Evolutionary conservation across 208 protist genomes (phyloP), one percentile per base, ranked within the genome.

Genomic region (Entamoeba histolytica): DNA sequence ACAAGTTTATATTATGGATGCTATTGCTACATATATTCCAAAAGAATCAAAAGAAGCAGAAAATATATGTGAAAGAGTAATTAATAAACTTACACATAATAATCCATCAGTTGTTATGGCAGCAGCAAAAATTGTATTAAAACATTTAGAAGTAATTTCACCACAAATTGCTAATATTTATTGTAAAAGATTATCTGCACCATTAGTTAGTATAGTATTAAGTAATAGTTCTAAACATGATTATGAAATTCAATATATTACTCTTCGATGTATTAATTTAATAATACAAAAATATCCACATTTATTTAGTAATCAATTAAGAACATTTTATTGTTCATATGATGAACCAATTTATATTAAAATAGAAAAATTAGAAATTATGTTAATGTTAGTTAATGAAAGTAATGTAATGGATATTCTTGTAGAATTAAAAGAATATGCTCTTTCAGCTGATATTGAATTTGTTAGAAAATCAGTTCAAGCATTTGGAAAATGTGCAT

Each of bases 1-100:
- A 12, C 98, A 99, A 95, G 95, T 99, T 93, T 98, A 97, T 95
- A 97, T 99, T 73, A 95, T 99, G 10, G 98, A 99, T 94, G 94
- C 98, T 39, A 94, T 99, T 19, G 95, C 97, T 3, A 94, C 94
- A 14, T 97, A 97, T 93, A 94, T 92, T 2, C 97, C 97, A 15
- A 73, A 50, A 28, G 93, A 93, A 47, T 19, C 69, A 15, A 49
- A 95, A 93, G 94, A 97, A 94, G 95, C 98, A 87, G 96, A 98
- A 95, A 95, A 94, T 91, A 97, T 99, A 52, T 96, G 97, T 78
- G 96, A 98, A 92, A 96, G 98, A 69, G 97, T 99, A 47, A 93
- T 97, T 51, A 97, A 98, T 49, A 96, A 98, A 44, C 96, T 99
- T 39, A 96, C 97, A 93, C 98, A 99, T 95, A 97, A 96, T 49